phyloP scores from a whole-genome alignment of 2,329 filamentous ascomycete species.

The Lojkania enalia region DNA sequence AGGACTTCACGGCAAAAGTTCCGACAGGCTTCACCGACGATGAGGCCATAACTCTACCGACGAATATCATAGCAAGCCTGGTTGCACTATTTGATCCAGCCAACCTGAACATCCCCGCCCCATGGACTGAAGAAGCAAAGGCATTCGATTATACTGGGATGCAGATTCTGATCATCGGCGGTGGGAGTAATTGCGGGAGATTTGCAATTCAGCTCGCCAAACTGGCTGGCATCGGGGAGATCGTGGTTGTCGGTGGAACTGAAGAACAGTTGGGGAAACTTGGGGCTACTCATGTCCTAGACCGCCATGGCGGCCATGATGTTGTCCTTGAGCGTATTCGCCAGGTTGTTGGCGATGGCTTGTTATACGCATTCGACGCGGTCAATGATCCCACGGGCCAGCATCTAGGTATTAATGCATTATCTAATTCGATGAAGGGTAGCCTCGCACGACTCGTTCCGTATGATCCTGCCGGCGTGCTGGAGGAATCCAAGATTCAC shows the following conservation, averaged over 20 bases:
- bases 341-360: slow-evolving; percentile 44
- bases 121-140: slow-evolving; percentile 24
- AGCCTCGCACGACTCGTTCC: slow-evolving; percentile 32
- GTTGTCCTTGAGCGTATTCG: slow-evolving; percentile 39
- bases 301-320: slow-evolving; percentile 42
- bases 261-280: slow-evolving; percentile 35
- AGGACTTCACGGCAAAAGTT: slow-evolving; percentile 32
- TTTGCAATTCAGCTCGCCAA: slow-evolving; percentile 40
- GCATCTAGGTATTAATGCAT: slow-evolving; percentile 35
- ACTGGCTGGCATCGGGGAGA: slow-evolving; percentile 44
- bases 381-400: slow-evolving; percentile 32
- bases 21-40: slow-evolving; percentile 40
- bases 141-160: slow-evolving; percentile 26
- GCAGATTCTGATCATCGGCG: slow-evolving; percentile 41
- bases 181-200: slow-evolving; percentile 41
- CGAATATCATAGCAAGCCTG: slow-evolving; percentile 35
- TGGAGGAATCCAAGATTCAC: slow-evolving; percentile 32
- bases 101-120: slow-evolving; percentile 30
- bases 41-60: slow-evolving; percentile 44
- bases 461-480: slow-evolving; percentile 13
- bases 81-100: slow-evolving; percentile 40
- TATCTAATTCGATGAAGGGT: slow-evolving; percentile 45
- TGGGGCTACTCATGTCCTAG: slow-evolving; percentile 50
- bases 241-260: slow-evolving; percentile 44
- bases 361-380: slow-evolving; percentile 46